Conservation (phyloP, 164 flowering plant genomes). For the Hamamelis virginiana region DNA sequence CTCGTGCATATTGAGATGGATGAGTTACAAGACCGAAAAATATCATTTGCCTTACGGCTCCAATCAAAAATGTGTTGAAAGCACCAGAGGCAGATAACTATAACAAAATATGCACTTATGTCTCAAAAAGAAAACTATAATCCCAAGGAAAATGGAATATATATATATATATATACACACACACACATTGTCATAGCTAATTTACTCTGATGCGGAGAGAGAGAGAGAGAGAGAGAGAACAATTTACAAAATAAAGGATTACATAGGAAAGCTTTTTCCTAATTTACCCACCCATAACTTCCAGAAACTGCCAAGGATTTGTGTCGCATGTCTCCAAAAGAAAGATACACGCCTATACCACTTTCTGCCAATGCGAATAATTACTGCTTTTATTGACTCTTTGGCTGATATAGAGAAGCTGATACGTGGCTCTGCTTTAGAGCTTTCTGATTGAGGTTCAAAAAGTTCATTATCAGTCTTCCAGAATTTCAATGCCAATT, state of each 20-base stretch:
- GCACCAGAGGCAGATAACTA: background rate
- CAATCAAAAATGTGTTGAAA: background rate
- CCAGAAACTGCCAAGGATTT: conserved; percentile 36
- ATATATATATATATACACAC: too few species aligned
- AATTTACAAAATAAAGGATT: background rate
- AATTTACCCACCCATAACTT: conserved; percentile 67
- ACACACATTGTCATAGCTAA: too few species aligned
- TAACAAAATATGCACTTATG: background rate
- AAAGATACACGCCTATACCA: conserved; percentile 66
- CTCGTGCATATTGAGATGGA: too few species aligned
- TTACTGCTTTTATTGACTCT: conserved; percentile 59
- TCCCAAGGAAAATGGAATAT: too few species aligned
- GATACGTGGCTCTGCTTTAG: conserved; percentile 37
- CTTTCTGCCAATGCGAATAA: conserved; percentile 53
- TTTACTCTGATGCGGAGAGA: too few species aligned
- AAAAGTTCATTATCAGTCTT: conserved; percentile 49
- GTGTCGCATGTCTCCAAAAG: conserved; percentile 44
- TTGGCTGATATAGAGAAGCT: conserved; percentile 51
- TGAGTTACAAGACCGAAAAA: too few species aligned
- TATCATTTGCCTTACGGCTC: too few species aligned
- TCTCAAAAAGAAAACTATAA: background rate
- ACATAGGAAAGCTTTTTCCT: background rate
- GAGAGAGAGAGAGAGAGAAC: background rate
- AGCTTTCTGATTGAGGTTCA: conserved; percentile 50
- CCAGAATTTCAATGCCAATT: conserved; percentile 56